These are phyloP conservation scores for Ophiostoma montium DNA, from an alignment of 2,329 filamentous ascomycete genomes.

Conservation along the genomic window DNA sequence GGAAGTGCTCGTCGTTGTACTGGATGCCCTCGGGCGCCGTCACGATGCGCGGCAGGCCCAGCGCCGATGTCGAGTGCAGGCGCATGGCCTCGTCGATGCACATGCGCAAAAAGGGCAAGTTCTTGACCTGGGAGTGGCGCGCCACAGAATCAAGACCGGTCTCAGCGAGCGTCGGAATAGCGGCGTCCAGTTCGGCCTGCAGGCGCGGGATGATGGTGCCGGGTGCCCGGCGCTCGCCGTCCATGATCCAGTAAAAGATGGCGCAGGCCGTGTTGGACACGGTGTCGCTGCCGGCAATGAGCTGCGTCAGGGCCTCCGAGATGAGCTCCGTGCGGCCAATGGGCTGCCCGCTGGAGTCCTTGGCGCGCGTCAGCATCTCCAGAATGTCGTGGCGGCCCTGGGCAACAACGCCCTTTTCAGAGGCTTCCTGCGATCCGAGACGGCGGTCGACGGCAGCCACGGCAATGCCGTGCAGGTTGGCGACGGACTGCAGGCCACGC, in stretches of 20 bases:
- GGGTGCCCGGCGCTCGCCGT: conserved; percentile 8
- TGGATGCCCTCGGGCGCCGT: conserved; percentile 8
- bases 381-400: conserved; percentile 11
- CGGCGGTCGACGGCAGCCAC: conserved; percentile 10
- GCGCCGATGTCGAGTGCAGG: conserved; percentile 10
- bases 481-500: conserved; percentile 8
- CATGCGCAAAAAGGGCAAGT: conserved; percentile 7
- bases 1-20: conserved; percentile 6
- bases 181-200: conserved; percentile 9
- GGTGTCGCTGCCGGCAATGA: conserved; percentile 11
- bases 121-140: conserved; percentile 5
- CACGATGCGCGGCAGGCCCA: conserved; percentile 11
- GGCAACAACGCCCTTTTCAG: conserved; percentile 4
- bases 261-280: conserved; percentile 12
- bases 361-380: conserved; percentile 9
- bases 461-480: conserved; percentile 10
- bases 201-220: conserved; percentile 7
- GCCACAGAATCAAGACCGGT: not conserved
- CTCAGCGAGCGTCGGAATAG: conserved; percentile 1
- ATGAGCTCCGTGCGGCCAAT: conserved; percentile 9
- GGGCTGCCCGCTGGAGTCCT: conserved; percentile 4
- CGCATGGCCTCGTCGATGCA: conserved; percentile 12
- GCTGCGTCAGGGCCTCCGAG: conserved; percentile 11
- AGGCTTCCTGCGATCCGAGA: conserved; percentile 2
- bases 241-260: conserved; percentile 11